Percentiles rank a stretch among this genome's conserved stretches.
These are phyloP conservation scores for Ophiostoma perfectum DNA, from an alignment of 2,329 filamentous ascomycete genomes.

Conservation along the genomic window DNA sequence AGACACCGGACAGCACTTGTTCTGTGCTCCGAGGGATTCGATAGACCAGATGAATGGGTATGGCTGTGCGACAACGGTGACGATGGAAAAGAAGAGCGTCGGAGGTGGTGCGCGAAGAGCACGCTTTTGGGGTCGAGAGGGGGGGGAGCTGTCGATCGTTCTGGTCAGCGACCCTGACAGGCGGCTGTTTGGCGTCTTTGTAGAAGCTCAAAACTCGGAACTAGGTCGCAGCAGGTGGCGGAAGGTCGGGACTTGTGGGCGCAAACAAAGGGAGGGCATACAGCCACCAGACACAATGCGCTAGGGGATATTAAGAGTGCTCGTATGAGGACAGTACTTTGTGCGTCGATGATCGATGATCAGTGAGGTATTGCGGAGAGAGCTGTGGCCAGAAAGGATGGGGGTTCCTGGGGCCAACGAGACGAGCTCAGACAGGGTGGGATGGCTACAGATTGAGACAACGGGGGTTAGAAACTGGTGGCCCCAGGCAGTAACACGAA, in stretches of 20 bases:
- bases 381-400: not conserved
- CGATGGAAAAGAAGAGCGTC: not conserved
- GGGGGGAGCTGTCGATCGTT: not conserved
- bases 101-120: not conserved
- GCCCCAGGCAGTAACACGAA: not conserved
- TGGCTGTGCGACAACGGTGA: not conserved
- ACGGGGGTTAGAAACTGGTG: not conserved
- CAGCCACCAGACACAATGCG: not conserved
- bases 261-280: constrained; percentile 1
- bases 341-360: not conserved
- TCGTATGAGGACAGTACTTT: not conserved
- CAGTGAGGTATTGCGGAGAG: not conserved
- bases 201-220: not conserved
- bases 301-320: not conserved
- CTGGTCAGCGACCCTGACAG: not conserved
- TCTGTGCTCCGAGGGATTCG: not conserved
- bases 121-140: constrained; percentile 5
- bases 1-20: not conserved
- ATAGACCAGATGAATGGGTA: not conserved
- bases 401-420: too few species aligned
- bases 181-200: constrained; percentile 2
- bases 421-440: not conserved
- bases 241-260: constrained; percentile 12
- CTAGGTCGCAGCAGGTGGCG: not conserved
- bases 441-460: constrained; percentile 1